Evolutionary conservation across 768 basidiomycete genomes (phyloP).

Genomic region (Panaeolus papilionaceus): DNA sequence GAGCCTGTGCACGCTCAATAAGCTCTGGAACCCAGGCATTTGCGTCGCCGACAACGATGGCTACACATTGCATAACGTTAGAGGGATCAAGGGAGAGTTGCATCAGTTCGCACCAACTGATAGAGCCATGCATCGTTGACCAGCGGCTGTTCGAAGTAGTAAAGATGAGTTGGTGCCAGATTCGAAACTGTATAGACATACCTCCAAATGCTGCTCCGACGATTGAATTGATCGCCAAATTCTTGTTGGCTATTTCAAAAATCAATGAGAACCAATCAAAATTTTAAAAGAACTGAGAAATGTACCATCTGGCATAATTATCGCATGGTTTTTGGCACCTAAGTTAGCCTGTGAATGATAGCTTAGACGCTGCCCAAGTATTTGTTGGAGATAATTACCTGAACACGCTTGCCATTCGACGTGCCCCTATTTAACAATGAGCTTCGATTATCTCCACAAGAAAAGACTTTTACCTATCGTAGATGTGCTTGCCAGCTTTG

Average conservation of each 20-base stretch:
- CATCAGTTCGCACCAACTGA: constrained; percentile 73
- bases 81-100: neutral
- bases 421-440: constrained; percentile 62
- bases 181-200: constrained; percentile 34
- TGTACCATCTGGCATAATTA: constrained; percentile 92
- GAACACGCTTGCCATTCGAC: constrained; percentile 87
- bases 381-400: constrained; percentile 44
- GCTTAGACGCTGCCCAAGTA: neutral
- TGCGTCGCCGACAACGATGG: constrained; percentile 82
- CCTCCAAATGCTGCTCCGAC: constrained; percentile 94
- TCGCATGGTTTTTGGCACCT: constrained; percentile 97
- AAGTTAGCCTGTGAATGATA: constrained; percentile 51
- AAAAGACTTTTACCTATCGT: constrained; percentile 63
- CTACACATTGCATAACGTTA: constrained; percentile 36
- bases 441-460: neutral
- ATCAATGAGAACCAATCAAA: constrained; percentile 9
- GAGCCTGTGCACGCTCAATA: constrained; percentile 75
- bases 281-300: constrained; percentile 12
- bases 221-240: constrained; percentile 89
- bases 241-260: constrained; percentile 76
- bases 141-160: constrained; percentile 68
- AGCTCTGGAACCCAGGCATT: constrained; percentile 88
- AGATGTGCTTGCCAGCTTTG: constrained; percentile 92
- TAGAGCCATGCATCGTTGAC: constrained; percentile 97
- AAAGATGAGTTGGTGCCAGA: neutral